Evolutionary conservation across 2,329 filamentous ascomycete genomes (phyloP).

Genomic region (Penicillium sp.): DNA sequence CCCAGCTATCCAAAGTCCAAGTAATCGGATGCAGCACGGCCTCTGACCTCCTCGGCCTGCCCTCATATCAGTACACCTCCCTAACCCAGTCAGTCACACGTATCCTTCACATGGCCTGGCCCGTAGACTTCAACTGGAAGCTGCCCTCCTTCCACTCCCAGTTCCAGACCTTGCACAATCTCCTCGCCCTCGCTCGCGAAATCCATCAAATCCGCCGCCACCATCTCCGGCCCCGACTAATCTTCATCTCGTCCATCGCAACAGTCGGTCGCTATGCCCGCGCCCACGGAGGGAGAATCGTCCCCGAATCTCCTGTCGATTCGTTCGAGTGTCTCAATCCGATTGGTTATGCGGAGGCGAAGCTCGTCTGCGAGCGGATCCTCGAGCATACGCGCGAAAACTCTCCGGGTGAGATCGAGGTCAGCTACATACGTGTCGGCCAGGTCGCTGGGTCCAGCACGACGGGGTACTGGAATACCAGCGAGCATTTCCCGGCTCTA

Average conservation of each 20-base stretch:
- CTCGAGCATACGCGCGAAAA: background rate
- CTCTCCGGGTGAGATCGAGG: background rate
- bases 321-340: background rate
- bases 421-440: slow-evolving; percentile 3
- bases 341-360: slow-evolving; percentile 12
- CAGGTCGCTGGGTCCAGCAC: slow-evolving; percentile 7
- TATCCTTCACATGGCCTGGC: slow-evolving; percentile 16
- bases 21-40: background rate
- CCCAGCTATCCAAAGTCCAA: background rate
- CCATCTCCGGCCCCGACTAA: background rate
- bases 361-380: slow-evolving; percentile 15
- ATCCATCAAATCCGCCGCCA: background rate
- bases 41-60: slow-evolving; percentile 3
- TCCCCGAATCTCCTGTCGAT: background rate
- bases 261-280: background rate
- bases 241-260: slow-evolving; percentile 15
- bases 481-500: slow-evolving; percentile 8
- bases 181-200: background rate
- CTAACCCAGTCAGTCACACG: slow-evolving; percentile 1
- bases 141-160: slow-evolving; percentile 4
- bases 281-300: background rate
- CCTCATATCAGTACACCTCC: background rate
- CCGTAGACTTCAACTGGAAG: slow-evolving; percentile 8
- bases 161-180: slow-evolving; percentile 4
- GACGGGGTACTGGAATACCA: slow-evolving; percentile 8